Base-by-base conservation (phyloP, 1,139 yeast genomes). In the Pichia cactophila region DNA sequence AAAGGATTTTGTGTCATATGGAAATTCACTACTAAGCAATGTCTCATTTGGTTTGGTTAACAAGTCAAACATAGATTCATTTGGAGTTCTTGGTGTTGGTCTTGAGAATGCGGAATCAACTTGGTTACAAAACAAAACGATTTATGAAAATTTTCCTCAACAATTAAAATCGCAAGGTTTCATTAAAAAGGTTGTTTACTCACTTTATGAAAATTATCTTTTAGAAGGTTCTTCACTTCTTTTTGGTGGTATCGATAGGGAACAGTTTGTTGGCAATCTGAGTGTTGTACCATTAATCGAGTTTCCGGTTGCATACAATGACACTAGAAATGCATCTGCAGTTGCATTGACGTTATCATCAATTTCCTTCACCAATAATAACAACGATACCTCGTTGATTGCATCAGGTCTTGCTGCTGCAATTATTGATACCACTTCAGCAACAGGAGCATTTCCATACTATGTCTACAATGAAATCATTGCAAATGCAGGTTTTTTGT, bases 341-440 rank as follows among this genome's bases (percentile, higher is more conserved):
- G 56, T 65, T 39, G 53, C 53, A 14, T 66, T 78, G 33, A 70
- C 74, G 1, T 54, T 78, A 43, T 69, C 71, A 33, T 42, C 54
- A 4, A 42, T 57, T 10, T 45, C 44, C 20, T 42, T 46, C 26
- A 43, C 41, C 20, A 41, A 50, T 33, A 38, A 48, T 11, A 37
- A 29, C n/a, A 45, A 23, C 64, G 65, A 71, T 8, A 36, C 48
- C 5, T 41, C 31, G 11, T 49, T 56, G 23, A 59, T 74, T 43
- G 75, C 72, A 26, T 50, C 63, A 7, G 59, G 64, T 33, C 59
- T 62, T 33, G 58, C 64, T 33, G 69, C 75, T 2, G 83, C 80
- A 4, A 61, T 79, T 43, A 64, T 83, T 42, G 89, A 83, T 62
- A 75, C 86, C 2, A 87, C 87, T 23, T 74, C 86, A 10, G 74